phyloP scores from a whole-genome alignment of 176 grass and related monocot genomes.

The maize (Zea mays) region DNA sequence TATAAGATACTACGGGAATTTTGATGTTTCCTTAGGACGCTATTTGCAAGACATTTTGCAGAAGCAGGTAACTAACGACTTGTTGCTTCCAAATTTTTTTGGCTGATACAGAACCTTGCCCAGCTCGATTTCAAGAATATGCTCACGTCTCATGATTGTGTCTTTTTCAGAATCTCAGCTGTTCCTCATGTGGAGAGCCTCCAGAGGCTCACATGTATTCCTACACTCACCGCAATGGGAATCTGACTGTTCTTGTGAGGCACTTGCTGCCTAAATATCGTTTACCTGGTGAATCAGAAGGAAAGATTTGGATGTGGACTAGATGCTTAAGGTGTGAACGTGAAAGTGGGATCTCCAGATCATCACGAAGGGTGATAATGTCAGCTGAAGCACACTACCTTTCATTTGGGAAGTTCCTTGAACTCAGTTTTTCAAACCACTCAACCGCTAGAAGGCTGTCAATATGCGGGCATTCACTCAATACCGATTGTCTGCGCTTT shows the following conservation, averaged over 20 bases:
- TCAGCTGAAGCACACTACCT: constrained; percentile 71
- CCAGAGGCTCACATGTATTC: constrained; percentile 74
- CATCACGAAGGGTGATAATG: constrained; percentile 62
- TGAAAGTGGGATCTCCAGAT: constrained; percentile 50
- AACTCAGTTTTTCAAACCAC: constrained; percentile 93
- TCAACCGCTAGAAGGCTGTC: constrained; percentile 71
- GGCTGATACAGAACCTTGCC: constrained; percentile 6
- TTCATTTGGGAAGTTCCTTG: constrained; percentile 93
- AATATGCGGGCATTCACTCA: constrained; percentile 78
- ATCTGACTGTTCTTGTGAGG: constrained; percentile 72
- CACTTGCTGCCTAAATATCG: constrained; percentile 40
- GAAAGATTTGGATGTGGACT: constrained; percentile 98
- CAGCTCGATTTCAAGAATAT: not conserved
- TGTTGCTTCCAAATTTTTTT: constrained; percentile 3
- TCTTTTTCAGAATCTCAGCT: constrained; percentile 62
- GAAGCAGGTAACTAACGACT: constrained; percentile 56
- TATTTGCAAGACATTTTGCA: constrained; percentile 85
- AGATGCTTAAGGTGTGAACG: constrained; percentile 76
- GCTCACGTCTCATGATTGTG: constrained; percentile 15
- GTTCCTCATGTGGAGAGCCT: constrained; percentile 81
- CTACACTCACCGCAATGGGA: constrained; percentile 85
- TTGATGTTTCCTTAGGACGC: constrained; percentile 75
- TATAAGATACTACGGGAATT: constrained; percentile 87
- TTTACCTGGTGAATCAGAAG: constrained; percentile 67
- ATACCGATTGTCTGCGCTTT: constrained; percentile 87